Percentiles rank a stretch among this genome's conserved stretches.
These are phyloP conservation scores for Bothriochloa decipiens DNA, from an alignment of 176 grass and related monocot genomes.

Conservation along the genomic window DNA sequence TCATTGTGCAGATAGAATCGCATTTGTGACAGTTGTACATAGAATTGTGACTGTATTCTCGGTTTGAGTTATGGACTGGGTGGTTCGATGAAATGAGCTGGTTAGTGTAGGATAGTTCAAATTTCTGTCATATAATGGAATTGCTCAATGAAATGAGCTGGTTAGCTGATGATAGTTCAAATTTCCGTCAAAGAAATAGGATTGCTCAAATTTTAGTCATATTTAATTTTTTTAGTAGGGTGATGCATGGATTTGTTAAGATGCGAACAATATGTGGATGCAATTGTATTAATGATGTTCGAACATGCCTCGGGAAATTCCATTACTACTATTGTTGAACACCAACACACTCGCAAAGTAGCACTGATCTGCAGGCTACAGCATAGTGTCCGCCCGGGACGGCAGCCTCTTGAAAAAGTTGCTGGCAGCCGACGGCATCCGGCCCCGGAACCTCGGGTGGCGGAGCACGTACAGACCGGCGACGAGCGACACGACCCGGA, in stretches of 20 bases:
- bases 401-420: slow-evolving; percentile 88
- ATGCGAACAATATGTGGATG: not conserved
- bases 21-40: not conserved
- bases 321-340: not conserved
- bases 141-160: not conserved
- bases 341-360: not conserved
- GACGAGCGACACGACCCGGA: slow-evolving; percentile 46
- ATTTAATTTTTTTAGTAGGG: not conserved
- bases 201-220: not conserved
- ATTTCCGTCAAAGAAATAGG: not conserved
- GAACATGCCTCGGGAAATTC: not conserved
- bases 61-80: not conserved
- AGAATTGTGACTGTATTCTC: not conserved
- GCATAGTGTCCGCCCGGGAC: slow-evolving; percentile 50
- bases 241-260: not conserved
- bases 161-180: not conserved
- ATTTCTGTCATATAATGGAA: too few relatives aligned
- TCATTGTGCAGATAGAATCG: not conserved
- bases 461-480: slow-evolving; percentile 58
- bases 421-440: slow-evolving; percentile 52
- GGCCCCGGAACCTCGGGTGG: slow-evolving; percentile 74
- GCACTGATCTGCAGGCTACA: not conserved
- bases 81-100: not conserved
- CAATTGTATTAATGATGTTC: not conserved
- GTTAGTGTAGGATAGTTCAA: not conserved